A percentile compares a stretch with the other conserved stretches of the same genome.
Conservation (phyloP, 352 stramenopile species). For the Phytophthora capsici region DNA sequence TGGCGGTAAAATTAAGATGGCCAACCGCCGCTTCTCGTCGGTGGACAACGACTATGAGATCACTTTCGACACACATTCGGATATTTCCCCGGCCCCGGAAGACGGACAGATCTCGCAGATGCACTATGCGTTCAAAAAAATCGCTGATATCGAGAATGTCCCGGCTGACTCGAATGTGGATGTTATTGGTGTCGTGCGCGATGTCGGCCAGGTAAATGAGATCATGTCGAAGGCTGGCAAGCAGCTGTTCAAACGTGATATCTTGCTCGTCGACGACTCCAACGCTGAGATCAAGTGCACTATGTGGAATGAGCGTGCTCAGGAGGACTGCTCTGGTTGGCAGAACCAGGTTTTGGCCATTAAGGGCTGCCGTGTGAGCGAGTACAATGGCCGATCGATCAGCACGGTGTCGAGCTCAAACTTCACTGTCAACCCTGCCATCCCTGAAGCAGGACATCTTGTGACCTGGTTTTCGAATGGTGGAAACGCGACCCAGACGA, state of each 20-base stretch:
- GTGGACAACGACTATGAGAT: constrained; percentile 98
- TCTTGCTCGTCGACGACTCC: constrained; percentile 96
- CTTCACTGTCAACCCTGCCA: constrained; percentile 87
- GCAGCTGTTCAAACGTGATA: constrained; percentile 97
- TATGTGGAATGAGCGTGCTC: constrained; percentile 94
- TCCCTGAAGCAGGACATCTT: constrained; percentile 85
- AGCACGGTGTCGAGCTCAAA: constrained; percentile 83
- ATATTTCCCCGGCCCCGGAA: constrained; percentile 93
- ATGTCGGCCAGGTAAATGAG: constrained; percentile 89
- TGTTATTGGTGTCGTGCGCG: constrained; percentile 96
- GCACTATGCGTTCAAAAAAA: constrained; percentile 94
- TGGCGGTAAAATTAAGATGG: constrained; percentile 96
- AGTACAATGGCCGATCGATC: constrained; percentile 94
- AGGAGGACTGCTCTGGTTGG: constrained; percentile 85
- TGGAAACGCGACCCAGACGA: constrained; percentile 67
- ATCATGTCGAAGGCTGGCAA: constrained; percentile 96
- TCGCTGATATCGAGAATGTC: constrained; percentile 91
- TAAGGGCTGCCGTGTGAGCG: constrained; percentile 94
- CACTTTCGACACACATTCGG: constrained; percentile 96
- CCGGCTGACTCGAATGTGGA: constrained; percentile 92
- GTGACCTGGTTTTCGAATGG: constrained; percentile 88
- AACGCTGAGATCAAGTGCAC: constrained; percentile 96
- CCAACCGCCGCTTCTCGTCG: constrained; percentile 97
- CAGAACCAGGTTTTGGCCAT: constrained; percentile 95
- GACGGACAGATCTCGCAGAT: constrained; percentile 91